Percentiles rank a stretch among this genome's conserved stretches.
Evolutionary conservation across 2,329 filamentous ascomycete species (phyloP).

Genomic region (Aspergillus thermomutatus): DNA sequence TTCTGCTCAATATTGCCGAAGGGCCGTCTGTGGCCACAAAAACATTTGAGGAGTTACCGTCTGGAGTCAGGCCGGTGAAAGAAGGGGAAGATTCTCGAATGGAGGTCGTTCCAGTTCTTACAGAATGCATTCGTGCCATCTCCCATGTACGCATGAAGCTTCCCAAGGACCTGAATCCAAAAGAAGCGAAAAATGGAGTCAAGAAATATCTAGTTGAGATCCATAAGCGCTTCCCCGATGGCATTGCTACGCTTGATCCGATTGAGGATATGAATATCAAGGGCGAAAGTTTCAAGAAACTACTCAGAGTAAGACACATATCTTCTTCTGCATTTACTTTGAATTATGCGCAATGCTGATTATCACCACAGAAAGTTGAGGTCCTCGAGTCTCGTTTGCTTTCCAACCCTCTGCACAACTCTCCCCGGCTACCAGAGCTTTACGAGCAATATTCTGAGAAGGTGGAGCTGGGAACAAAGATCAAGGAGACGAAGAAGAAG

Average conservation of each 20-base stretch:
- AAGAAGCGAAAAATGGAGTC: constrained; percentile 66
- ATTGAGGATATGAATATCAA: constrained; percentile 95
- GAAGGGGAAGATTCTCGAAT: constrained; percentile 66
- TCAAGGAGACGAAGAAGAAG: constrained; percentile 83
- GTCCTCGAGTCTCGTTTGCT: constrained; percentile 87
- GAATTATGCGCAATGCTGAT: constrained; percentile 12
- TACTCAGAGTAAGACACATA: constrained; percentile 57
- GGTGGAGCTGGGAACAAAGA: constrained; percentile 69
- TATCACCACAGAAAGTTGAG: constrained; percentile 75
- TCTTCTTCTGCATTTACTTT: neutral
- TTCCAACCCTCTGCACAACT: constrained; percentile 87
- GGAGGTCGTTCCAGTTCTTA: constrained; percentile 79
- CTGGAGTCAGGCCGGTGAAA: constrained; percentile 58
- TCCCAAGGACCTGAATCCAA: constrained; percentile 68
- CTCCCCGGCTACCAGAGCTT: constrained; percentile 74
- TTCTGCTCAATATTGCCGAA: constrained; percentile 65
- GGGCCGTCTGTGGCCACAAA: constrained; percentile 52
- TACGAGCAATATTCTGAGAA: constrained; percentile 87
- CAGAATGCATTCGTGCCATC: constrained; percentile 81
- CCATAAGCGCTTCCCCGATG: constrained; percentile 84
- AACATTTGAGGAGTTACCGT: constrained; percentile 61
- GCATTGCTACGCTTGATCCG: constrained; percentile 82
- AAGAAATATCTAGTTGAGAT: constrained; percentile 72
- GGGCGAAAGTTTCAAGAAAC: constrained; percentile 89
- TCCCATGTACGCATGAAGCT: constrained; percentile 80